Base-by-base conservation (phyloP, 352 stramenopile genomes). In the Globisporangium megalacanthum region DNA sequence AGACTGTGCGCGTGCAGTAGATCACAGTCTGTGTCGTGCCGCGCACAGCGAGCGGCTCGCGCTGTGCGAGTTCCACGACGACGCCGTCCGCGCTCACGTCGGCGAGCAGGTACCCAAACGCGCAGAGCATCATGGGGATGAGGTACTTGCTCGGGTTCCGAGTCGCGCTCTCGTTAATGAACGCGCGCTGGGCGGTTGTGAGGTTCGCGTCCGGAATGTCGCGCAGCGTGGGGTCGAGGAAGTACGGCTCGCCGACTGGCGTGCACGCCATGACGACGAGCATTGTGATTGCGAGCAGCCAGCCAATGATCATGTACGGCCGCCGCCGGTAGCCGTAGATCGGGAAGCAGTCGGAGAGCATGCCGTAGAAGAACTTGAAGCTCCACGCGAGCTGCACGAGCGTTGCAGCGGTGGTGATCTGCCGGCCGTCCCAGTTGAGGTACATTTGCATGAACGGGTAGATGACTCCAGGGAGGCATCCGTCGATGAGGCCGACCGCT, bases 311-410 rank as follows among this genome's bases (percentile, higher is more conserved):
- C 73, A 85, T 85, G 51, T 73, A 85, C 22, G 75, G 69, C 3
- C 75, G 73, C 39, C 75, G 65, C 10, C 75, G 70, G 48, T 72
- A 83, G 11, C 75, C 75, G 39, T 66, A 73, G 41, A 85, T 69
- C 11, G 75, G 75, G 44, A 85, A 72, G 53, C 69, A 80, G 56
- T 84, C 75, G 19, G 75, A 83, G 15, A 85, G 19, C 49, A 85
- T 72, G 10, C 75, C 75, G 48, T 79, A 77, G 35, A 85, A 83
- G 29, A 85, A 67, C 61, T 85, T 85, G 56, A 81, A 77, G 50
- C 65, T 77, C 61, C 70, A 75, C 15, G 73, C 64, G 41, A 85
- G 69, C 39, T 63, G 68, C 20, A 85, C 62, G 31, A 83, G 49
- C 14, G 70, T 68, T 13, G 67, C 65, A 3, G 66, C 66, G 6